Conservation (phyloP, 768 basidiomycete genomes). For the Phylloporus arenicola region DNA sequence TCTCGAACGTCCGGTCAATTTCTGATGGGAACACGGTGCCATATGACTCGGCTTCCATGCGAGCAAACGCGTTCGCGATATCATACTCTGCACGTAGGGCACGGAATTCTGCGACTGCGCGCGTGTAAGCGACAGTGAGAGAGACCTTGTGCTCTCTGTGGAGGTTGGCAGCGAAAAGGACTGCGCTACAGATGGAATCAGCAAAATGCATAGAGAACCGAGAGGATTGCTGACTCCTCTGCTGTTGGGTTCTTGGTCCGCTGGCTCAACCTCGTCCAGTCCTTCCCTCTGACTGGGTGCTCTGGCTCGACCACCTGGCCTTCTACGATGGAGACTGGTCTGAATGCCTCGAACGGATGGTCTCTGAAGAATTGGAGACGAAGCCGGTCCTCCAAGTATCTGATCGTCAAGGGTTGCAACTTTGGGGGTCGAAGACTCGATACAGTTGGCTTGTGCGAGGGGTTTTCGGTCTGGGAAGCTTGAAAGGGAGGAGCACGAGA, state of each 20-base stretch:
- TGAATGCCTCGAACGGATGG: conserved; percentile 93
- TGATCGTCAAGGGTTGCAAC: conserved; percentile 52
- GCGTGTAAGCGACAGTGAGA: conserved; percentile 74
- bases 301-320: conserved; percentile 49
- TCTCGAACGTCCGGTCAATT: conserved; percentile 54
- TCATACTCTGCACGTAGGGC: conserved; percentile 82
- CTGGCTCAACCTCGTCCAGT: conserved; percentile 80
- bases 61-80: conserved; percentile 69
- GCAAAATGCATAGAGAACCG: neutral
- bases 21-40: conserved; percentile 65
- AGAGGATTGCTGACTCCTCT: conserved; percentile 70
- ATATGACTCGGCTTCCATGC: conserved; percentile 70
- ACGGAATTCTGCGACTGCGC: conserved; percentile 81
- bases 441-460: conserved; percentile 19
- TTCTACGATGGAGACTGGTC: conserved; percentile 75
- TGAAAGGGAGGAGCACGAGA: conserved; percentile 56
- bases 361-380: conserved; percentile 91
- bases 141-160: conserved; percentile 58
- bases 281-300: conserved; percentile 50
- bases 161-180: conserved; percentile 77
- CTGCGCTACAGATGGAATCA: conserved; percentile 46
- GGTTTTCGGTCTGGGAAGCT: conserved; percentile 41
- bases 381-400: conserved; percentile 80
- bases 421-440: conserved; percentile 33
- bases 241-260: conserved; percentile 75